Conservation (phyloP, 139 green algal species). For the Chlorella sp. region DNA sequence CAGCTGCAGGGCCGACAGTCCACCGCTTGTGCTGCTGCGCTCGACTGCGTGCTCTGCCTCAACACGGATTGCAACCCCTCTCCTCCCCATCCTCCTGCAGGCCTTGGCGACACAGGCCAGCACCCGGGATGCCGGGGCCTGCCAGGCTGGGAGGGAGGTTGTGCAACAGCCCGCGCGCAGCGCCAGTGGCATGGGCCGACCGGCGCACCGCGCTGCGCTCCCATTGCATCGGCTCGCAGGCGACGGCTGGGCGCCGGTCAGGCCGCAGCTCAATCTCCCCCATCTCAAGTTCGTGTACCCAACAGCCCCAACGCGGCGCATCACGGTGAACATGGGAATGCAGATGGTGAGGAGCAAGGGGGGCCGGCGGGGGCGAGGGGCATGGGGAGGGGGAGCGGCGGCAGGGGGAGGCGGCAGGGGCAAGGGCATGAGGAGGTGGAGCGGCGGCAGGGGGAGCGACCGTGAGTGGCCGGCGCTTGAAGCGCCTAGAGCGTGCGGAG, state of each 20-base stretch:
- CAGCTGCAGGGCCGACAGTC: no score
- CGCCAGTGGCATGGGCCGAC: background rate
- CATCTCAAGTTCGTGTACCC: conserved; percentile 52
- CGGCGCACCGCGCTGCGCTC: background rate
- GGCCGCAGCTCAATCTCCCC: conserved; percentile 31
- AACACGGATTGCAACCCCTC: no score
- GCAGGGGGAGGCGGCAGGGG: no score
- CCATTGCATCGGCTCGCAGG: conserved; percentile 22
- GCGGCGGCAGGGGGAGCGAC: conserved; percentile 1
- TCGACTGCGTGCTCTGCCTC: no score
- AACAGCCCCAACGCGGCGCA: conserved; percentile 47
- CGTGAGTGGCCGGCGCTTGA: no score
- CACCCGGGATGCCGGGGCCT: background rate
- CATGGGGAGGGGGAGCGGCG: no score
- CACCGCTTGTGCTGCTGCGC: no score
- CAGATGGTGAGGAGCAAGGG: no score
- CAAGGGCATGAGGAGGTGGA: no score
- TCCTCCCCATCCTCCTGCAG: conserved; percentile 64
- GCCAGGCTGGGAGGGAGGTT: background rate
- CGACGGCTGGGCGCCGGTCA: conserved; percentile 41
- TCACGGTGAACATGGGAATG: conserved; percentile 55
- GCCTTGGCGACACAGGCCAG: conserved; percentile 37
- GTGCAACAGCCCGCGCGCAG: background rate
- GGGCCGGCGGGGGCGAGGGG: no score
- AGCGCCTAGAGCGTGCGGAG: no score